These are phyloP conservation scores for Phoenix dactylifera DNA, from an alignment of 176 grass and related monocot species.

Conservation along the genomic window DNA sequence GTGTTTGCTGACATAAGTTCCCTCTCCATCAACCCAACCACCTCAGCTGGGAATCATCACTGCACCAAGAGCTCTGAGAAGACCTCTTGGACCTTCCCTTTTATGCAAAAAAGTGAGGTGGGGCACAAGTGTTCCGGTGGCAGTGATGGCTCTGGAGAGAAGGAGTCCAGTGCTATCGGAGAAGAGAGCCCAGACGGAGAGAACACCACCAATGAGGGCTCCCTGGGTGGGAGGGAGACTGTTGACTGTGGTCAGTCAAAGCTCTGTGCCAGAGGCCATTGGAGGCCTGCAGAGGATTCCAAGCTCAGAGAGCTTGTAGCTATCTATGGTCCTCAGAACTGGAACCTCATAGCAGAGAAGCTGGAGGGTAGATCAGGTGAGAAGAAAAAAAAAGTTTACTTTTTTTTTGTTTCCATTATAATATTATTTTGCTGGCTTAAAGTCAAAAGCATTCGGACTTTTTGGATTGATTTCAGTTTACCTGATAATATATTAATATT, in stretches of 20 bases:
- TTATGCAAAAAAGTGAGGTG: not conserved
- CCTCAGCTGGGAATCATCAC: not conserved
- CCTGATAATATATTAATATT: too few species aligned
- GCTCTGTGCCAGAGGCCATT: conserved; percentile 69
- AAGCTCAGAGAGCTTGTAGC: conserved; percentile 85
- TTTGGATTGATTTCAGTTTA: too few species aligned
- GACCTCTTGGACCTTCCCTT: not conserved
- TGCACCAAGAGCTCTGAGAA: not conserved
- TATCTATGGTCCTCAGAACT: conserved; percentile 79
- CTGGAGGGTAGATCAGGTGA: conserved; percentile 81
- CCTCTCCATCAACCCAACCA: conserved; percentile 23
- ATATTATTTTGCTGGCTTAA: too few species aligned
- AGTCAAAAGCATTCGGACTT: too few species aligned
- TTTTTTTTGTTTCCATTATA: too few species aligned
- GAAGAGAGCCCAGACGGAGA: conserved; percentile 20
- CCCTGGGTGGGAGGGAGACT: conserved; percentile 28
- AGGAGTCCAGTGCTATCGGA: conserved; percentile 31
- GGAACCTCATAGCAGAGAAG: conserved; percentile 90
- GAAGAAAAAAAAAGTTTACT: not conserved
- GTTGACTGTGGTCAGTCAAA: conserved; percentile 53
- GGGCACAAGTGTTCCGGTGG: conserved; percentile 26
- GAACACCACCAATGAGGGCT: not conserved
- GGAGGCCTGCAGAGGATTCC: conserved; percentile 78
- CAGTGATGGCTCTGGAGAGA: conserved; percentile 14
- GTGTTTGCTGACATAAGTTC: conserved; percentile 26